These are phyloP conservation scores for Kalmanozyma brasiliensis DNA, from an alignment of 1,284 basidiomycete genomes.

Conservation along the genomic window DNA sequence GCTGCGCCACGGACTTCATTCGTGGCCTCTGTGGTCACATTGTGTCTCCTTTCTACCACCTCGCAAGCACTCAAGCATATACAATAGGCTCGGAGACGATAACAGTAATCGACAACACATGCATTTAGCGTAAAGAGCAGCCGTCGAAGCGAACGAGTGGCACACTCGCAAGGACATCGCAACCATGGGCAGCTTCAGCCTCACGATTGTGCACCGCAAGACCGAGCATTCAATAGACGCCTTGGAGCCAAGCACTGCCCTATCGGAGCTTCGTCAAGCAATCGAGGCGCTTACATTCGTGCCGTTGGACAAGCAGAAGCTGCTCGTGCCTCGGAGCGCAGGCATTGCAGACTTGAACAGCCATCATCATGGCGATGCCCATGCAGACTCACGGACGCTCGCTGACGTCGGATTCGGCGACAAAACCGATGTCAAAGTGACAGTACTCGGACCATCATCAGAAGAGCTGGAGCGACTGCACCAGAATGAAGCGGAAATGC, in stretches of 20 bases:
- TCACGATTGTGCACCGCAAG: slow-evolving; percentile 33
- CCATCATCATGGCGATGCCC: slow-evolving; percentile 2
- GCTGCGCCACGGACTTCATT: slow-evolving; percentile 2
- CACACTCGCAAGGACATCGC: background rate
- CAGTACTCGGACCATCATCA: slow-evolving; percentile 47
- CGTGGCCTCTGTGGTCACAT: no score
- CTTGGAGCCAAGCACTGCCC: slow-evolving; percentile 6
- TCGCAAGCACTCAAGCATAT: no score
- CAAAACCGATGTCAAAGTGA: slow-evolving; percentile 22
- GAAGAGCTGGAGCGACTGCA: slow-evolving; percentile 40
- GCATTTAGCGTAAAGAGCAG: background rate
- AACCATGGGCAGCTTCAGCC: slow-evolving; percentile 13
- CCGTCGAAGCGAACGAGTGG: background rate
- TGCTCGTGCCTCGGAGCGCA: slow-evolving; percentile 38
- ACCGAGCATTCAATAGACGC: slow-evolving; percentile 19
- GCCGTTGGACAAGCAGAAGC: slow-evolving; percentile 46
- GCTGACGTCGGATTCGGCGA: slow-evolving; percentile 22
- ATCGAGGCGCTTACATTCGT: slow-evolving; percentile 45
- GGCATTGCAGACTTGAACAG: slow-evolving; percentile 33
- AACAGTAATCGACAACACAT: no score
- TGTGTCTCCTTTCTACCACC: no score
- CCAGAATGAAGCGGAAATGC: slow-evolving; percentile 31
- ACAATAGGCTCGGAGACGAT: no score
- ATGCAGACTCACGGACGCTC: slow-evolving; percentile 15
- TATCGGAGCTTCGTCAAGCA: slow-evolving; percentile 31